Base-by-base conservation (phyloP, 2,329 filamentous ascomycete species). In the Monosporascus cannonballus region DNA sequence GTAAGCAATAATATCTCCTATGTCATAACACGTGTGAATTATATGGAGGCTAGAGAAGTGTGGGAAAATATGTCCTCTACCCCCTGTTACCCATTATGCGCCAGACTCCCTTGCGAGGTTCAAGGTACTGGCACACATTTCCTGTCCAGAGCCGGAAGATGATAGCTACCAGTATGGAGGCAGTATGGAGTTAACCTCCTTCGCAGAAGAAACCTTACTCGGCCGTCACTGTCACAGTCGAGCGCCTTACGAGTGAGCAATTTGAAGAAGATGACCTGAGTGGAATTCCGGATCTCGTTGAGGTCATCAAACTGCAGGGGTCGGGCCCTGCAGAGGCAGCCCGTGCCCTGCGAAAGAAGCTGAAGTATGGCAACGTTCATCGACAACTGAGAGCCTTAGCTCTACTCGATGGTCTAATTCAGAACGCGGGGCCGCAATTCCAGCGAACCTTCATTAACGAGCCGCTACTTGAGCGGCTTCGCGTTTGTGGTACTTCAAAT, bases 351-450 rank as follows among this genome's bases (percentile, higher is more conserved):
- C 85, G 94, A 55, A 99, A 99, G 81, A 97, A 97, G 76, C 83
- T 99, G 79, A 99, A 99, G 75, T 97, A 99, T 71, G 94, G 94
- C 62, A 96, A 85, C 64, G 79, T 89, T n/a, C 93, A 97, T 70
- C 87, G 91, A 48, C 94, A 99, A 71, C 79, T 97, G 36, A 84
- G 94, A 54, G 89, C 94, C 37, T 80, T 99, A 22, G 87, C 88
- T 11, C 86, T 99, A 48, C 81, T 99, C 2, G 94, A 99, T 68
- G 92, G 89, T 42, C 78, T 99, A 39, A 94, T 99, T 55, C 90
- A 96, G 67, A 99, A 99, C 73, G 92, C 91, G 2, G 93, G 93
- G 1, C 79, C 87, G 14, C 83, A 87, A 14, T 96, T 97, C 67
- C 89, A 96, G 70, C 84, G 89, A 48, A 81, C 83, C 17, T 96